phyloP scores from a whole-genome alignment of 192 early-diverging fungal genomes.

The Chytriomyces sp. region DNA sequence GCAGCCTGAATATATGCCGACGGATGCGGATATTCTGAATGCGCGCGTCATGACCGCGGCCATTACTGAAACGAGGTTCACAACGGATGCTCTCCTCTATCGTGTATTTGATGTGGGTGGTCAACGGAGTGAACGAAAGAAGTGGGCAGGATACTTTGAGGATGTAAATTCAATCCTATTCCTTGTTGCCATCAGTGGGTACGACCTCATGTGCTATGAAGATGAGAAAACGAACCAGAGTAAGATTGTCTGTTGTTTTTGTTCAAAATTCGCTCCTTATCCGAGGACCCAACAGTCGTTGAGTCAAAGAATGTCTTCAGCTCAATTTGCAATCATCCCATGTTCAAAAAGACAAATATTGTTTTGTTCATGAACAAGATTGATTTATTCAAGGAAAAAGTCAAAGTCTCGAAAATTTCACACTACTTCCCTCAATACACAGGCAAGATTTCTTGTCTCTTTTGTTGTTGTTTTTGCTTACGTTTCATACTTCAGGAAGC shows the following conservation, averaged over 20 bases:
- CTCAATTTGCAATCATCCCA: slow-evolving; percentile 46
- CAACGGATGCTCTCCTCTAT: background rate
- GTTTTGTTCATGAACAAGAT: slow-evolving; percentile 59
- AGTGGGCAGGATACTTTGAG: slow-evolving; percentile 7
- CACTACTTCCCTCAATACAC: slow-evolving; percentile 45
- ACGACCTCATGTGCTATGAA: background rate
- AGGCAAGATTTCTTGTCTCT: slow-evolving; percentile 21
- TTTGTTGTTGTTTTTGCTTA: background rate
- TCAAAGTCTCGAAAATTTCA: slow-evolving; percentile 30
- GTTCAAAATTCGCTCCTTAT: background rate
- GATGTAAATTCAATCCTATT: background rate
- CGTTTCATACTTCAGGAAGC: slow-evolving; percentile 11
- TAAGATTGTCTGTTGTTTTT: background rate
- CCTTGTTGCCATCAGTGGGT: background rate
- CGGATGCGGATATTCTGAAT: slow-evolving; percentile 65
- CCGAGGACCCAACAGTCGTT: background rate
- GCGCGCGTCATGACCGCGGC: background rate
- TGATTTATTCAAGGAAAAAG: slow-evolving; percentile 49
- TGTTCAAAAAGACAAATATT: slow-evolving; percentile 47
- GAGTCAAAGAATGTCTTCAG: slow-evolving; percentile 39
- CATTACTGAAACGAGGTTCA: background rate
- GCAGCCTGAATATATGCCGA: slow-evolving; percentile 19
- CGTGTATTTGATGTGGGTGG: background rate
- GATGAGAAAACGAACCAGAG: background rate
- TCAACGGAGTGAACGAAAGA: background rate